A percentile compares a stretch with the other conserved stretches of the same genome.
Conservation (phyloP, 306 rosid genomes). For the Vigna unguiculata region DNA sequence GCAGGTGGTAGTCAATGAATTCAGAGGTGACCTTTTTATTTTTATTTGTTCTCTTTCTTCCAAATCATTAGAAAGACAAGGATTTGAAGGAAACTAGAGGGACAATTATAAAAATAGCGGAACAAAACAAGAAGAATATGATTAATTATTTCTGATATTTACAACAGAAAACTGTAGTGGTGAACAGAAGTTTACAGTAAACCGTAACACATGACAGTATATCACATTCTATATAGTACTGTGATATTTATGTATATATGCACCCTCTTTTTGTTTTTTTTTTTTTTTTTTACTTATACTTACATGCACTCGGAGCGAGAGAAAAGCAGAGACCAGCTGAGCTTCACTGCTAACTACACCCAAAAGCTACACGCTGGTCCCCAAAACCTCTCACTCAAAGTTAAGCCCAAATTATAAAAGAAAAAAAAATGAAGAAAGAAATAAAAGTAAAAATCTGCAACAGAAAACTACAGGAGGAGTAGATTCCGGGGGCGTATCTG, state of each 20-base stretch:
- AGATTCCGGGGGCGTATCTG: conserved; percentile 84
- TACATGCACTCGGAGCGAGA: conserved; percentile 52
- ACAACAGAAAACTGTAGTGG: conserved; percentile 47
- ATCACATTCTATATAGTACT: conserved; percentile 46
- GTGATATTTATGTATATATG: conserved; percentile 23
- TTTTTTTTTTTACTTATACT: conserved; percentile 10
- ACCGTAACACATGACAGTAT: conserved; percentile 28
- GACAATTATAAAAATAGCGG: conserved; percentile 25
- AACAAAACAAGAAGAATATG: conserved; percentile 30
- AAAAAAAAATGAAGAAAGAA: background rate
- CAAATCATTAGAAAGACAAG: conserved; percentile 25
- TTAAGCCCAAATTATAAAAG: conserved; percentile 3
- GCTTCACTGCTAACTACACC: conserved; percentile 69
- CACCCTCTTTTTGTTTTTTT: background rate
- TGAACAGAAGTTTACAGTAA: conserved; percentile 47
- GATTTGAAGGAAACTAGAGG: conserved; percentile 1
- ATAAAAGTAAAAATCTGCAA: conserved; percentile 19
- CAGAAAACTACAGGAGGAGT: conserved; percentile 35
- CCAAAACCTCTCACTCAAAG: conserved; percentile 59
- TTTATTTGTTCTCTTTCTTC: conserved; percentile 2
- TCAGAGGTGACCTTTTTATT: background rate
- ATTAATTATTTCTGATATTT: conserved; percentile 38
- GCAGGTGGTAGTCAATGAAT: background rate
- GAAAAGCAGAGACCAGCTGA: conserved; percentile 87
- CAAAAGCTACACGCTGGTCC: conserved; percentile 86